Base-by-base conservation (phyloP, 78 protist genomes). In the Blattamonas nauphoetae region DNA sequence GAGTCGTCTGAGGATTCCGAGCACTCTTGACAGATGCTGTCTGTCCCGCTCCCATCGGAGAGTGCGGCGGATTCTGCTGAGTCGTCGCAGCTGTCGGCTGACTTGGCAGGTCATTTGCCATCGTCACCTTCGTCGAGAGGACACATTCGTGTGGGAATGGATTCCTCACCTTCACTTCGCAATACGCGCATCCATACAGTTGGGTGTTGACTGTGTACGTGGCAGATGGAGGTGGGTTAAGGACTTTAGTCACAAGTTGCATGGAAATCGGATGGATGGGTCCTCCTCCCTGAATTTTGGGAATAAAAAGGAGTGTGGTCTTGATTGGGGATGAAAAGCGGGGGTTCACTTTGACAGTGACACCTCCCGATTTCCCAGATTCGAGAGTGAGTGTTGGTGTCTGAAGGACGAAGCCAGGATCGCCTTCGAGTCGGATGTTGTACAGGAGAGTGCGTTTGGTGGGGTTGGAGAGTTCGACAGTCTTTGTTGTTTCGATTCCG, bases 401-500 rank as follows among this genome's bases (percentile, higher is more conserved):
- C 11, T 11, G 71, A 11, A 55, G 71, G 71, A 55, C 11, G 71
- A 55, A 55, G 21, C 21, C 71, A 29, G 71, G 21, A 11, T 55
- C 71, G 21, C 11, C 71, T 55, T 55, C 71, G 71, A 55, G 71
- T 11, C 71, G 71, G 71, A 55, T 11, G 71, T 55, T 55, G 71
- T 55, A 55, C 6, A 41, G 2, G 78, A 32, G 33, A 29, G 2
- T 45, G 80, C 38, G 44, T 1, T 45, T 45, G 0, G 45, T 88
- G 1, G 85, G 85, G 2, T 82, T 82, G 85, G 38, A 1, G 85
- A 82, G 42, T 4, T 6, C 85, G 85, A 82, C 3, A 1, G 45
- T 4, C 45, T 38, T 82, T 35, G 45, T 2, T 1, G 42, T 3
- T 1, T 2, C 32, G 43, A 41, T 42, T 33, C 44, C 55, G 38